phyloP scores from a whole-genome alignment of 371 early-diverging fungal species.

The Vairimorpha necatrix region DNA sequence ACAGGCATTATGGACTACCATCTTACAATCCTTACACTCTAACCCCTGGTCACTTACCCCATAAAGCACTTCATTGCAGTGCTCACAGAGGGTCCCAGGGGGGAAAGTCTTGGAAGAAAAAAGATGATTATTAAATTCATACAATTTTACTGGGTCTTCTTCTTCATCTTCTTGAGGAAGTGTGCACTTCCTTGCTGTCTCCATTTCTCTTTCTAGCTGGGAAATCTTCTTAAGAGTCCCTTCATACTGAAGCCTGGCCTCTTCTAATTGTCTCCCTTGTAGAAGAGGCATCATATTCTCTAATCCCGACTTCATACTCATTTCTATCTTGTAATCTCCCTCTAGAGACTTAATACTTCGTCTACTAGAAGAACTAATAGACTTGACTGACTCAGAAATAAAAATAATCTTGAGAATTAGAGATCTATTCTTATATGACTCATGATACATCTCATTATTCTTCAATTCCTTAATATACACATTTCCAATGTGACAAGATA shows the following conservation, averaged over 20 bases:
- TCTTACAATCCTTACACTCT: conserved; percentile 62
- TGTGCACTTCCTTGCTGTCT: conserved; percentile 40
- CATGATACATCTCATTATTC: conserved; percentile 51
- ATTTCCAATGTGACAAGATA: conserved; percentile 18
- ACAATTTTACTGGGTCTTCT: conserved; percentile 32
- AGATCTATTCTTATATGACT: conserved; percentile 41
- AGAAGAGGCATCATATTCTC: conserved; percentile 49
- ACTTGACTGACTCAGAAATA: conserved; percentile 47
- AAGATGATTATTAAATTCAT: conserved; percentile 61
- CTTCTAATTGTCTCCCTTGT: conserved; percentile 38
- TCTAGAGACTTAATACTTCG: conserved; percentile 44
- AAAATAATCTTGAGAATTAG: conserved; percentile 54
- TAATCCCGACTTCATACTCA: conserved; percentile 58
- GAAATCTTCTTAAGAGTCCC: conserved; percentile 59
- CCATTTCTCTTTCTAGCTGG: conserved; percentile 53
- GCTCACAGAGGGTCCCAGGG: conserved; percentile 52
- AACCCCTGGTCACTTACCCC: conserved; percentile 53
- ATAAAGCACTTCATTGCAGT: conserved; percentile 56
- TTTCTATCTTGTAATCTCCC: conserved; percentile 58
- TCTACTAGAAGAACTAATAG: conserved; percentile 36
- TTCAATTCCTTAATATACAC: conserved; percentile 44
- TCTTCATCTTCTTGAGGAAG: conserved; percentile 7
- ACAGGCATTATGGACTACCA: conserved; percentile 61
- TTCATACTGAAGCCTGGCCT: conserved; percentile 52
- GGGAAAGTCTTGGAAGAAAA: conserved; percentile 51